Evolutionary conservation across 148 eudicot genomes (phyloP), one percentile per base, ranked within the genome.

Genomic region (Camellia japonica): DNA sequence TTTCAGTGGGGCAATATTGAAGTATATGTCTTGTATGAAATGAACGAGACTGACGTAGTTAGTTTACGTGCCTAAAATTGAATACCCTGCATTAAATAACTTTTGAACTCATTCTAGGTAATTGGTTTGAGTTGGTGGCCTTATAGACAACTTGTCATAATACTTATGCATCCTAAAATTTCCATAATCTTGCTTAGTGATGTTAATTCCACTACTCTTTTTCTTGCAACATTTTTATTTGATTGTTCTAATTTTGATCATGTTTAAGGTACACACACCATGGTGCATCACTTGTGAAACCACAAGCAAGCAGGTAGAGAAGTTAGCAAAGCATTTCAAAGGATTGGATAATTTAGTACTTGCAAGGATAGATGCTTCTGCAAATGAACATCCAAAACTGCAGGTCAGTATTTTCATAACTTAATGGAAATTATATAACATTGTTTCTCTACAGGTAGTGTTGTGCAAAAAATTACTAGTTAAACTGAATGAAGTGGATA

Each of bases 241-340:
- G 52, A 49, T 55, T 63, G 38, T 82, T 66, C 20, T 18, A 11
- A 10, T 62, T 44, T n/a, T 42, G 41, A 46, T 82, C 61, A 54
- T 76, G 62, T 68, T 80, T 52, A 81, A 95, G 98, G 93, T 95
- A 81, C 87, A 89, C 81, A 95, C 96, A 58, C 98, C 97, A 66
- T 92, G 97, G 97, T 95, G 98, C 83, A 77, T 93, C 71, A 84
- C 73, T 75, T 92, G 98, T 86, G 97, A 93, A 70, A 67, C 92
- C 71, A 87, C 92, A 58, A 91, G 90, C 87, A 93, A 93, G 86
- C 91, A 91, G 84, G 88, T 95, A 41, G 98, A 93, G 87, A 95
- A 95, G 88, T 84, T 95, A 86, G 97, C 97, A 38, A 93, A 95
- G 87, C 97, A 95, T 88, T 95, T 93, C 76, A 90, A 87, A 85